Conservation (phyloP, 2,329 filamentous ascomycete species). For the Bipolaris cookei region DNA sequence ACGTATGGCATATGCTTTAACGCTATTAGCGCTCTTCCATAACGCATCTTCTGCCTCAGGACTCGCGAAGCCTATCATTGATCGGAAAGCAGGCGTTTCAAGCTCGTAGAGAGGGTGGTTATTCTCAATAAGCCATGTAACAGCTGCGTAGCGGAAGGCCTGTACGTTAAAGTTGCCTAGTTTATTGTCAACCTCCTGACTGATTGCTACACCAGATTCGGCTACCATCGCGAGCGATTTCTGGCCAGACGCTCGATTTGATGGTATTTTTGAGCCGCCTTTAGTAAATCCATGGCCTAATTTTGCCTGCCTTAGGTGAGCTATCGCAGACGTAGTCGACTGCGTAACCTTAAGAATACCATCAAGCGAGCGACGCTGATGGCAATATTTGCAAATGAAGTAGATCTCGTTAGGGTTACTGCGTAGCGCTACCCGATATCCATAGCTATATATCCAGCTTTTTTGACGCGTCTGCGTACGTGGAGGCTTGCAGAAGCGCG, state of each 20-base stretch:
- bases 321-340: not conserved
- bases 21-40: not conserved
- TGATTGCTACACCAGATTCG: not conserved
- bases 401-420: constrained; percentile 1
- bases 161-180: not conserved
- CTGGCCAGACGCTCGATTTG: not conserved
- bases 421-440: constrained; percentile 6
- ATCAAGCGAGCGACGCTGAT: not conserved
- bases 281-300: not conserved
- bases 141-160: not conserved
- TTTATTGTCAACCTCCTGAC: not conserved
- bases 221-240: not conserved
- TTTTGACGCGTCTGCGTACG: constrained; percentile 2
- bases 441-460: constrained; percentile 7
- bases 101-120: not conserved
- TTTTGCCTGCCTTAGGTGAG: not conserved
- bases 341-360: not conserved
- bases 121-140: not conserved
- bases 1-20: too few relatives aligned
- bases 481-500: constrained; percentile 5
- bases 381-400: constrained; percentile 5
- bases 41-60: not conserved
- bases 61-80: not conserved
- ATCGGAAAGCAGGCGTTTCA: not conserved
- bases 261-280: not conserved